phyloP scores from a whole-genome alignment of 192 early-diverging fungal species.

The Pilobolus umbonatus region DNA sequence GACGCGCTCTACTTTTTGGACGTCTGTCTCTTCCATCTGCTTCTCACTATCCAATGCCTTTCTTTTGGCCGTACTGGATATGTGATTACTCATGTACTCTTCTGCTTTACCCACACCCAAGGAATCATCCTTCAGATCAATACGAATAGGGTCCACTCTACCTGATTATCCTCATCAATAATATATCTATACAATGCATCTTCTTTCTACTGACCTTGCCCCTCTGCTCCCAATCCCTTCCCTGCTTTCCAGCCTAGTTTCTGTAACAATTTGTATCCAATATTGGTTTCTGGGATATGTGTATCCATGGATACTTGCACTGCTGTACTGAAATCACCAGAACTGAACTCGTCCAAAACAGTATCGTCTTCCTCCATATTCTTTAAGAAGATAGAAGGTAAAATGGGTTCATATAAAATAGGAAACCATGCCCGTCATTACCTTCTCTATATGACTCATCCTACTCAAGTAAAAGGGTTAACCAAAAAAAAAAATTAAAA shows the following conservation, averaged over 20 bases:
- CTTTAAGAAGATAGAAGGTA: not conserved
- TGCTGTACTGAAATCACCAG: constrained; percentile 9
- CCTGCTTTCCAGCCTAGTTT: constrained; percentile 73
- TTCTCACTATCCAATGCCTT: constrained; percentile 62
- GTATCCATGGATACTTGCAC: constrained; percentile 50
- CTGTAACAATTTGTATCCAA: constrained; percentile 60
- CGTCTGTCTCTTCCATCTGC: constrained; percentile 60
- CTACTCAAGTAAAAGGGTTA: no score
- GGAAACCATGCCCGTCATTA: no score
- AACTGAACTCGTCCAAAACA: not conserved
- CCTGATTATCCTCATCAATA: constrained; percentile 33
- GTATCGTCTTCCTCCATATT: not conserved
- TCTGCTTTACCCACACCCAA: constrained; percentile 64
- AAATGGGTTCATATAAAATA: no score
- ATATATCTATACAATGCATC: not conserved
- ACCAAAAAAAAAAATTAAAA: no score
- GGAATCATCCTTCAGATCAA: constrained; percentile 57
- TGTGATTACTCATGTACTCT: constrained; percentile 49
- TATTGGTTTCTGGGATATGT: constrained; percentile 55
- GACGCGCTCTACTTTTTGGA: constrained; percentile 50
- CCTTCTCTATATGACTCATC: no score
- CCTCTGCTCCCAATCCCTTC: constrained; percentile 49
- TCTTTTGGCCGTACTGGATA: constrained; percentile 52
- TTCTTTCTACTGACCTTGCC: constrained; percentile 43
- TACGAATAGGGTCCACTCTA: constrained; percentile 64